Conservation (phyloP, 2,329 filamentous ascomycete species). For the Eutypa lata region DNA sequence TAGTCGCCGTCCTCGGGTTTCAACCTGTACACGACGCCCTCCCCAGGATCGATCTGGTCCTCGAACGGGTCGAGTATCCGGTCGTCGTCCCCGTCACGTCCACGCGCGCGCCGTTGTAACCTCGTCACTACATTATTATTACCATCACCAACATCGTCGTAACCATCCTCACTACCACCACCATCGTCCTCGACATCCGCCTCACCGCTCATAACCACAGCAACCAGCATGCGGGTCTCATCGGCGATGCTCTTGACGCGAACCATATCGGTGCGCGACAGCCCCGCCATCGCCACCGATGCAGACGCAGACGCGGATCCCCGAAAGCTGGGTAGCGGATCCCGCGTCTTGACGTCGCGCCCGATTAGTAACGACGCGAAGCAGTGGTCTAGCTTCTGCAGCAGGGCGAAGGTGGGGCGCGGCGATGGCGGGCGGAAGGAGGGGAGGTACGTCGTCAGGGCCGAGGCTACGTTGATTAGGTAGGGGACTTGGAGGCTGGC, state of each 20-base stretch:
- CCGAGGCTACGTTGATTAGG: slow-evolving; percentile 71
- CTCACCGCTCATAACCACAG: slow-evolving; percentile 62
- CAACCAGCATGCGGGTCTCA: slow-evolving; percentile 66
- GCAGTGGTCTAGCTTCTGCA: slow-evolving; percentile 78
- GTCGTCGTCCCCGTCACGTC: neutral
- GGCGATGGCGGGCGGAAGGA: slow-evolving; percentile 70
- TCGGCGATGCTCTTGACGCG: slow-evolving; percentile 80
- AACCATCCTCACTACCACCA: slow-evolving; percentile 43
- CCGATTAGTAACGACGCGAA: slow-evolving; percentile 74
- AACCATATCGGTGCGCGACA: slow-evolving; percentile 81
- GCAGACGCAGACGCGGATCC: neutral
- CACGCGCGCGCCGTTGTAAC: too few species aligned
- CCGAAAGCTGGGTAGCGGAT: slow-evolving; percentile 64
- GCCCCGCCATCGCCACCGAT: slow-evolving; percentile 52
- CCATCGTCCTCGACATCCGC: slow-evolving; percentile 42
- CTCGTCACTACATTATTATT: slow-evolving; percentile 5
- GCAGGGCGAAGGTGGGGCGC: slow-evolving; percentile 63
- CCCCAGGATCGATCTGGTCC: neutral
- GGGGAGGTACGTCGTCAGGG: slow-evolving; percentile 68
- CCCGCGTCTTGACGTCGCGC: slow-evolving; percentile 61
- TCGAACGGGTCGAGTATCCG: neutral
- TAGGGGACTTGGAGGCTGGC: slow-evolving; percentile 80
- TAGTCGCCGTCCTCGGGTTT: neutral
- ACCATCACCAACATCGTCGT: slow-evolving; percentile 33
- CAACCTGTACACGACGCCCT: neutral